A percentile compares a stretch with the other conserved stretches of the same genome.
These are phyloP conservation scores for Posidonia australis DNA, from an alignment of 106 monocot genomes.

Conservation along the genomic window DNA sequence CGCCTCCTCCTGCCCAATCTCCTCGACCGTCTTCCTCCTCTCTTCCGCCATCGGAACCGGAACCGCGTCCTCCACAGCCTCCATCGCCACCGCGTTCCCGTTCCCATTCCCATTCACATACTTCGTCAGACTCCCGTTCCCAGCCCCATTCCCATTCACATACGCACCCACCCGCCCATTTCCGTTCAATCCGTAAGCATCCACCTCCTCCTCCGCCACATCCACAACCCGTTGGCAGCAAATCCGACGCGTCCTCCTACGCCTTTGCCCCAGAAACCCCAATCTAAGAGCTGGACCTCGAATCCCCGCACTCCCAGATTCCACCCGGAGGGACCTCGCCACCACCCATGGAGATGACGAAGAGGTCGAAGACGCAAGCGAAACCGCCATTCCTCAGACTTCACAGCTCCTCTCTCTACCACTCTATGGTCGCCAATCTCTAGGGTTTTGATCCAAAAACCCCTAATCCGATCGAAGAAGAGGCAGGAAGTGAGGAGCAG, in stretches of 20 bases:
- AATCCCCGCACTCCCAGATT: background rate
- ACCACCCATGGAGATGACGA: background rate
- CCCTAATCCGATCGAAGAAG: no score
- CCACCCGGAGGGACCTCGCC: background rate
- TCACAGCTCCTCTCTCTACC: slow-evolving; percentile 1
- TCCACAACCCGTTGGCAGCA: slow-evolving; percentile 3
- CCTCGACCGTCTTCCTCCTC: slow-evolving; percentile 15
- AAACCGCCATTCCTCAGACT: background rate
- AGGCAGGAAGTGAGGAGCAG: no score
- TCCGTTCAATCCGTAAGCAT: slow-evolving; percentile 31
- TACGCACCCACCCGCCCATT: slow-evolving; percentile 29
- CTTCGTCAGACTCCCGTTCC: slow-evolving; percentile 28
- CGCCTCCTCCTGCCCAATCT: background rate
- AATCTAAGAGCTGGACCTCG: background rate
- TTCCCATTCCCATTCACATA: slow-evolving; percentile 24
- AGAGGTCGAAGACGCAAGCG: background rate
- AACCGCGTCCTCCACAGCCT: slow-evolving; percentile 2
- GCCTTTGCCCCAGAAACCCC: background rate
- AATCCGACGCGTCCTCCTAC: background rate
- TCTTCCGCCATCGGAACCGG: background rate
- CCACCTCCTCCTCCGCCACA: slow-evolving; percentile 14
- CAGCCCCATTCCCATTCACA: slow-evolving; percentile 21
- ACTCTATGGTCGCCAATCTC: background rate
- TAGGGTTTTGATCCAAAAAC: background rate
- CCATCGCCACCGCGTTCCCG: slow-evolving; percentile 10